phyloP scores from a whole-genome alignment of 1,284 basidiomycete genomes.

The Rhizoctonia solani region DNA sequence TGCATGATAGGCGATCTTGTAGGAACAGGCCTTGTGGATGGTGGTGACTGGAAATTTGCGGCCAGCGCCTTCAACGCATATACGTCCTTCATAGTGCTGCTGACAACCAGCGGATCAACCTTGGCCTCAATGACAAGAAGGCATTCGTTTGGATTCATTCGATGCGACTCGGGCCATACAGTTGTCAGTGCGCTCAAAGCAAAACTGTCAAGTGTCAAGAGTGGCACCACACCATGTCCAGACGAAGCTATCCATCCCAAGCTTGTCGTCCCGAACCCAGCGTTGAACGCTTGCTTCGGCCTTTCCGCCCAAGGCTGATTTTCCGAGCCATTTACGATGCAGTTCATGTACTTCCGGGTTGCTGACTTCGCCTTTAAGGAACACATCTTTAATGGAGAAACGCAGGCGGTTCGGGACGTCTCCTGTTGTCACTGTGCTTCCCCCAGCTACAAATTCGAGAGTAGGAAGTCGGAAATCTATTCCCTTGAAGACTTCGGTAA shows the following conservation, averaged over 20 bases:
- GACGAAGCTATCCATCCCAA: slow-evolving; percentile 46
- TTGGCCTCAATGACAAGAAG: slow-evolving; percentile 56
- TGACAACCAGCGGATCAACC: slow-evolving; percentile 55
- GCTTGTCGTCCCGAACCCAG: slow-evolving; percentile 31
- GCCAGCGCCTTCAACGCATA: slow-evolving; percentile 48
- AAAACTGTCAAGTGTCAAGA: slow-evolving; percentile 55
- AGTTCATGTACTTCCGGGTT: slow-evolving; percentile 51
- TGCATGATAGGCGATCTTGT: slow-evolving; percentile 7
- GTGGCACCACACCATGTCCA: slow-evolving; percentile 64
- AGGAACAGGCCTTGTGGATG: slow-evolving; percentile 45
- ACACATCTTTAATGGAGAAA: slow-evolving; percentile 35
- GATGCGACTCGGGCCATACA: slow-evolving; percentile 1
- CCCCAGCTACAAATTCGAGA: slow-evolving; percentile 35
- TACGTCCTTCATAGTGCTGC: slow-evolving; percentile 58
- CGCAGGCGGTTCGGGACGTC: slow-evolving; percentile 29
- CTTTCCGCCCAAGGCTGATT: slow-evolving; percentile 2
- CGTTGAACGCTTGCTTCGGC: slow-evolving; percentile 4
- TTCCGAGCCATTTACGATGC: slow-evolving; percentile 56
- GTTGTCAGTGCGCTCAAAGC: slow-evolving; percentile 31
- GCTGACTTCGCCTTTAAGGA: slow-evolving; percentile 48
- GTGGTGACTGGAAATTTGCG: slow-evolving; percentile 38
- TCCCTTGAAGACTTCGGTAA: slow-evolving; percentile 42
- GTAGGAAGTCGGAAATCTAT: slow-evolving; percentile 43
- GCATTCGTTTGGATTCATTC: slow-evolving; percentile 62
- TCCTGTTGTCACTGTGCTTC: not conserved